Percentiles rank a stretch among this genome's conserved stretches.
Evolutionary conservation across 75 land plant genomes (phyloP).

Genomic region (Azolla pinnata): DNA sequence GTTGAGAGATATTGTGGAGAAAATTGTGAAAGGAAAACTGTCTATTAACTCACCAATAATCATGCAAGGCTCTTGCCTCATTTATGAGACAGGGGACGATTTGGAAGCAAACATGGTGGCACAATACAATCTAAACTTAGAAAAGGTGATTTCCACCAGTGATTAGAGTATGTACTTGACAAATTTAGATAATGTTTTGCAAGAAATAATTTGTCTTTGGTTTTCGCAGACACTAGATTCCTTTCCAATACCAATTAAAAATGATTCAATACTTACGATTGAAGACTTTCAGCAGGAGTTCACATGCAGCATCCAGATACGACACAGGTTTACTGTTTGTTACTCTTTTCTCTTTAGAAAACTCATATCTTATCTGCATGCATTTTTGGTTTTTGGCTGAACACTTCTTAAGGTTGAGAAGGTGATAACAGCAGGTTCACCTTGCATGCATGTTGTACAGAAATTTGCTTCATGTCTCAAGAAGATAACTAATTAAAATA

Average conservation of each 20-base stretch:
- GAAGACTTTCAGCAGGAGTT: constrained; percentile 95
- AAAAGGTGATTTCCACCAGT: constrained; percentile 50
- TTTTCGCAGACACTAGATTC: constrained; percentile 53
- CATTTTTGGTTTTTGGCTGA: no score
- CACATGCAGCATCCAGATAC: constrained; percentile 65
- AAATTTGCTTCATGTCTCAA: no score
- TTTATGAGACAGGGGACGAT: constrained; percentile 95
- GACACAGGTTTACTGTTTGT: constrained; percentile 73
- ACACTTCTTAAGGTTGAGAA: no score
- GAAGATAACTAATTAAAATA: no score
- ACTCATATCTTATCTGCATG: no score
- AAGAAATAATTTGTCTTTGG: no score
- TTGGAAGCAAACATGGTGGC: constrained; percentile 71
- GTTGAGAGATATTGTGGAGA: constrained; percentile 80
- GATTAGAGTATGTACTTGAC: neutral
- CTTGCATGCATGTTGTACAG: no score
- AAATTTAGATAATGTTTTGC: neutral
- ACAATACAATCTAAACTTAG: constrained; percentile 62
- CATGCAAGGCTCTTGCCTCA: constrained; percentile 66
- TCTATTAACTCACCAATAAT: constrained; percentile 78
- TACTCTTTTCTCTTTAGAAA: no score
- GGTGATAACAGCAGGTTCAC: no score
- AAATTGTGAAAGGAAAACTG: constrained; percentile 68
- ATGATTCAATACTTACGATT: constrained; percentile 57
- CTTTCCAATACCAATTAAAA: constrained; percentile 63